Evolutionary conservation across 75 land plant species (phyloP), one percentile per base, ranked within the genome.

Genomic region (Pseudotsuga menziesii): DNA sequence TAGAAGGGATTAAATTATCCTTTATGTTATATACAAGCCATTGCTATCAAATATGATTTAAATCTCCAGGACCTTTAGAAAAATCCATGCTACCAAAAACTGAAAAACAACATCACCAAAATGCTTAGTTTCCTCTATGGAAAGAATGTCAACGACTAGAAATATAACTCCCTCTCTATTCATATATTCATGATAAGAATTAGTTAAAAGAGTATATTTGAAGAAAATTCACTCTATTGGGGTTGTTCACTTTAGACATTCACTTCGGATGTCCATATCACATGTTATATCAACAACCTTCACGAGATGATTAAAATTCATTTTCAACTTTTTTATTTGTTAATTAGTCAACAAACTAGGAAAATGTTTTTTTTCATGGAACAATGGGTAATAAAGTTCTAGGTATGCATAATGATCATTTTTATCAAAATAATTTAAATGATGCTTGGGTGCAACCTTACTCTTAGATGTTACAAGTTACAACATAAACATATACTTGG

Each of bases 71-170:
- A 25, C 79, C 75, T 56, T 75, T 78, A 35, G 89, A 73, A 22
- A 83, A 86, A 62, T 92, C 92, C 85, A 94, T 87, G 78, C 69
- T 84, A 41, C 79, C 81, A 75, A 97, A 88, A 94, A 97, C 57
- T 91, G 82, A 57, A 81, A 91, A 57, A 97, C 76, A 25, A 92
- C 94, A 80, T 94, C 89, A 60, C 98, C 99, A 91, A 97, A 97
- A 84, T 97, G 98, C 75, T 91, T 87, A 15, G 99, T 94, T 71
- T 98, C 90, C 99, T 97, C 98, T 23, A 98, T 92, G 25, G 98
- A 98, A 81, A 97, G 95, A 77, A 83, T 92, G 77, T 97, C 99
- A 73, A 95, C 89, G 26, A 95, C 91, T 76, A 85, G 75, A 81
- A 94, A 84, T 32, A 97, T 77, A 20, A 97, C 58, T 44, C 99